Conservation (phyloP, 768 basidiomycete species). For the Kwoniella sp. region DNA sequence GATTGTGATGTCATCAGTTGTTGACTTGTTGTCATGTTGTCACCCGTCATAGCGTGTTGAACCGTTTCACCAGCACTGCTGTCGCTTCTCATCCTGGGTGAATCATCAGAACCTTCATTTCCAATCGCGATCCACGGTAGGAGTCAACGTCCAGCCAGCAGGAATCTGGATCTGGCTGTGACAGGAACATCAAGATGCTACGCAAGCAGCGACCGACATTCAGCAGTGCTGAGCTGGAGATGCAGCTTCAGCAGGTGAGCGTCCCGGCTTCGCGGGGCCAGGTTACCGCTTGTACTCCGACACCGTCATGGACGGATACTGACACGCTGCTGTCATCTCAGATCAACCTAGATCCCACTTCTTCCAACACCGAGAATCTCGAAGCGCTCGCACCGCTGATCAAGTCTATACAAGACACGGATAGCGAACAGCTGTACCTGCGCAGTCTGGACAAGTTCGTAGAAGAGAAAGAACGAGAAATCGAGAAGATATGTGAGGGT, state of each 20-base stretch:
- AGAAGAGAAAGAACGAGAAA: slow-evolving; percentile 90
- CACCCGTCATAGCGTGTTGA: no score
- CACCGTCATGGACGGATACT: not conserved
- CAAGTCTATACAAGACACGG: slow-evolving; percentile 81
- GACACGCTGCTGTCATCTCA: slow-evolving; percentile 1
- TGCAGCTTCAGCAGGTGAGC: slow-evolving; percentile 46
- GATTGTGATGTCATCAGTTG: no score
- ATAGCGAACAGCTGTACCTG: slow-evolving; percentile 84
- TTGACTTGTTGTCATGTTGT: no score
- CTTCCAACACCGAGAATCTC: slow-evolving; percentile 68
- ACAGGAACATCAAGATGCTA: slow-evolving; percentile 30
- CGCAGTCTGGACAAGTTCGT: slow-evolving; percentile 80
- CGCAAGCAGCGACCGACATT: slow-evolving; percentile 38
- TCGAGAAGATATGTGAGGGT: slow-evolving; percentile 89
- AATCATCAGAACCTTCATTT: no score
- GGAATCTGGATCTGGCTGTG: no score
- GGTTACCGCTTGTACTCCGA: no score
- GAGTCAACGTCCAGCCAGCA: no score
- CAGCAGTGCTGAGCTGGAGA: slow-evolving; percentile 45
- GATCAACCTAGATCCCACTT: slow-evolving; percentile 39
- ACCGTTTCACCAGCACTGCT: no score
- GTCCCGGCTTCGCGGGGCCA: not conserved
- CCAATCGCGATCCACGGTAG: no score
- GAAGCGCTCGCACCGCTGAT: slow-evolving; percentile 94
- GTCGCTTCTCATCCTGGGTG: no score